Conservation (phyloP, 306 rosid species). For the Bauhinia variegata region DNA sequence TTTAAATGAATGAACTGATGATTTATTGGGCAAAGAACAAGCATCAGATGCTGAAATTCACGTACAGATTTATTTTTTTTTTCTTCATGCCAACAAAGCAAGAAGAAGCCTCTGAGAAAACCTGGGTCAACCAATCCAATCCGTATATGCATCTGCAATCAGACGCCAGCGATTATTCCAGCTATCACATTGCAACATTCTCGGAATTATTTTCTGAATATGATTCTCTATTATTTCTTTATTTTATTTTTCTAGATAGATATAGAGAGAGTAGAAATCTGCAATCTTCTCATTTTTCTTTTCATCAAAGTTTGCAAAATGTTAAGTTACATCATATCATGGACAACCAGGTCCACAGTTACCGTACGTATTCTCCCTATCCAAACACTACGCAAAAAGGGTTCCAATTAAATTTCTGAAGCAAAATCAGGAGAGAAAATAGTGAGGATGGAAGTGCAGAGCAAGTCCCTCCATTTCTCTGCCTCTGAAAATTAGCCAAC, state of each 20-base stretch:
- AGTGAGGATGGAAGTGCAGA: constrained; percentile 34
- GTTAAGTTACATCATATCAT: constrained; percentile 36
- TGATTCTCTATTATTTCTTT: too few relatives aligned
- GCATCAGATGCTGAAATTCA: constrained; percentile 30
- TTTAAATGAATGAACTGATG: too few relatives aligned
- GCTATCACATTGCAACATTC: constrained; percentile 19
- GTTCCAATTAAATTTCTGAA: constrained; percentile 21
- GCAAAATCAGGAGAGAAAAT: not conserved
- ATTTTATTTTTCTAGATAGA: not conserved
- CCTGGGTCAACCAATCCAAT: not conserved
- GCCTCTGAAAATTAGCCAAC: constrained; percentile 6
- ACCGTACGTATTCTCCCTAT: constrained; percentile 23
- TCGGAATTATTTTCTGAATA: not conserved
- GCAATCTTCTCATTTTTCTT: constrained; percentile 9
- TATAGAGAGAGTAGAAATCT: too few relatives aligned
- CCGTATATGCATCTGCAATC: constrained; percentile 1
- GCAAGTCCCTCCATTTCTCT: constrained; percentile 35
- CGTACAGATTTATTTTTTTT: not conserved
- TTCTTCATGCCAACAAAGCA: not conserved
- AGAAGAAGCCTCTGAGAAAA: not conserved
- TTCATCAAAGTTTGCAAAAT: constrained; percentile 41
- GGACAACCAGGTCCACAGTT: constrained; percentile 34
- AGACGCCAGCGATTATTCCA: constrained; percentile 20
- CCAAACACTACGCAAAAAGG: constrained; percentile 8
- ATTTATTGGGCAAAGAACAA: not conserved